Evolutionary conservation across 2,329 filamentous ascomycete species (phyloP), one percentile per base, ranked within the genome.

Genomic region (Neopestalotiopsis rosae): DNA sequence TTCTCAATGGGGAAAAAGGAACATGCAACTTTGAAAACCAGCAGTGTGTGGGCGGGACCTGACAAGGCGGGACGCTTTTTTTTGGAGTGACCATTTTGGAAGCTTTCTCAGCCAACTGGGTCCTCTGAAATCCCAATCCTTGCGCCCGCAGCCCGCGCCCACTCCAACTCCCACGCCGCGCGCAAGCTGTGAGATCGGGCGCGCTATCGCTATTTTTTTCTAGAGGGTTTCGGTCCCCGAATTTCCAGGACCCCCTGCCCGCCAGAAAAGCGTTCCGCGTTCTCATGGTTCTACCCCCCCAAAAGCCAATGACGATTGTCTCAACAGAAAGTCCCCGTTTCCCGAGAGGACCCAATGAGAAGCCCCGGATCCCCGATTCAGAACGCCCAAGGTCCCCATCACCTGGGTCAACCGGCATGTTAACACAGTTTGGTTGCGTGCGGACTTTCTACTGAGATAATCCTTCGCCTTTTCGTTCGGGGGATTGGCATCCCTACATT

Each of bases 301-400:
- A 14, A 17, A 52, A 52, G 20, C 57, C 57, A 59, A 59, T 59
- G 24, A 34, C 57, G 30, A 59, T 30, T 42, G 38, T 40, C 61
- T 64, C 61, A 64, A 64, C 61, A 64, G 61, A 64, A 64, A 64
- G n/a, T 24, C 61, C 42, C 61, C 38, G 59, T 62, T 12, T 17
- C 30, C 59, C 30, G 32, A 17, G 10, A 62, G 59, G n/a, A 40
- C 9, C 61, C 42, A 64, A 64, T 49, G 61, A 64, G 34, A 64
- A 45, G 61, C 40, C 40, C 61, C 42, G 61, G 20, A 49, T 64
- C 38, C n/a, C 61, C 61, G 38, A 62, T 38, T 20, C 49, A 49
- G 61, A 20, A 38, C 38, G 30, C 59, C 34, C 12, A 64, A 40
- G 42, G 38, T 64, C 61, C 34, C 13, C 38, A 64, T 64, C 42